Percentiles rank a stretch among this genome's conserved stretches.
Conservation (phyloP, 192 early-diverging fungal species). For the Cetraspora pellucida region DNA sequence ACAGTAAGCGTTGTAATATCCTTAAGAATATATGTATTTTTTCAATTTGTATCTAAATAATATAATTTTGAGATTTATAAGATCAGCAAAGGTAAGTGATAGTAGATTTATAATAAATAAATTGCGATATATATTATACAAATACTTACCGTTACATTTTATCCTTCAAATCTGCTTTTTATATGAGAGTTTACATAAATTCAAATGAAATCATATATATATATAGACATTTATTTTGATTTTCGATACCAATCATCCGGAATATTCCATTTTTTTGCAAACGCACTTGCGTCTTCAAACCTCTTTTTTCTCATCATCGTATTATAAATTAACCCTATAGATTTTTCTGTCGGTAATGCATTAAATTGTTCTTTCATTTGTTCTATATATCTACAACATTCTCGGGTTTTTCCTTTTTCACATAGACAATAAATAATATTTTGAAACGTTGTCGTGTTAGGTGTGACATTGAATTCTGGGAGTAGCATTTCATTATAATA, state of each 20-base stretch:
- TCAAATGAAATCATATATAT: too few species aligned
- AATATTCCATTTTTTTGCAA: conserved; percentile 3
- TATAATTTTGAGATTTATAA: too few species aligned
- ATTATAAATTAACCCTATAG: neutral
- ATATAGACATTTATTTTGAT: too few species aligned
- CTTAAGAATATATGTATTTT: too few species aligned
- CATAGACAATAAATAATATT: conserved; percentile 1
- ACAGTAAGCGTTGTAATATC: too few species aligned
- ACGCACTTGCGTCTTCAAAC: neutral
- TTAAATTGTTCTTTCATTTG: neutral
- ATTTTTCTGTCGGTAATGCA: neutral
- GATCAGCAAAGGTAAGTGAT: too few species aligned
- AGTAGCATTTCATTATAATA: conserved; percentile 3
- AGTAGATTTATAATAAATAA: too few species aligned
- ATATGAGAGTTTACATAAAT: too few species aligned
- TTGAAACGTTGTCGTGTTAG: neutral
- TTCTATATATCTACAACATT: neutral
- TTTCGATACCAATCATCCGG: neutral
- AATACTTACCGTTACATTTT: too few species aligned
- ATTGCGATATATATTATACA: too few species aligned
- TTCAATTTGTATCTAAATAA: too few species aligned
- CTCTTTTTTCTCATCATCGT: conserved; percentile 14
- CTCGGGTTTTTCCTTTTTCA: neutral
- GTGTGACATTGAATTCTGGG: neutral
- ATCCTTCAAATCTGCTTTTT: too few species aligned